Evolutionary conservation across 116 monocot species (phyloP), one percentile per base, ranked within the genome.

Genomic region (Papilionanthe hybrid): DNA sequence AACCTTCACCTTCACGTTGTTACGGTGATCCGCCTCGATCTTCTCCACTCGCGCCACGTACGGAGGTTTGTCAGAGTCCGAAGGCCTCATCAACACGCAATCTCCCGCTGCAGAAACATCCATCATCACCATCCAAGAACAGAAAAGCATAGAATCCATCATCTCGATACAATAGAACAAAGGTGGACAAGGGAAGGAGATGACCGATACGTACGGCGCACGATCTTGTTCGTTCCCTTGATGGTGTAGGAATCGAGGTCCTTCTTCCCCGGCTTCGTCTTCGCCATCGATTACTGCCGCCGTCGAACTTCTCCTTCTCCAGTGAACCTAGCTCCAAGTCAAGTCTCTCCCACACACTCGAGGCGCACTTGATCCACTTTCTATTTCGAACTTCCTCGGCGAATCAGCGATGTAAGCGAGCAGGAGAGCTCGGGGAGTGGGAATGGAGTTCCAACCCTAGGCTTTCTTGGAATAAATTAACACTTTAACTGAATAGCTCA

Each of bases 161-260:
- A 73, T 19, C 22, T 73, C 73, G n/a, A 73, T 4, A 73, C 17
- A 44, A 43, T 43, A 73, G 9, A 15, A 17, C 29, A 71, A 12
- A 13, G 18, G 17, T 11, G 37, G 13, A n/a, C 18, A 71, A 17
- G 37, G 37, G 28, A 28, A 67, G 67, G 32, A 29, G 7, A 28
- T 28, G 23, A 25, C 29, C 67, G 71, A 71, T 71, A 71, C 71
- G 11, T 71, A 71, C 71, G 18, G 32, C 13, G 71, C 71, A 82
- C 82, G 76, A 77, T 28, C 65, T 77, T 82, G 77, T 76, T 82
- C 45, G 82, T 82, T 44, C 82, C 82, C 42, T 82, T 82, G 76
- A 82, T 82, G 66, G 76, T 82, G 82, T 82, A 82, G 48, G 82
- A 82, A 55, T 82, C 82, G 45, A 82, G 82, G 75, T 82, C 82